Percentiles rank a stretch among this genome's conserved stretches.
phyloP scores from a whole-genome alignment of 169 alveolate genomes.

The Condylostoma magnum region DNA sequence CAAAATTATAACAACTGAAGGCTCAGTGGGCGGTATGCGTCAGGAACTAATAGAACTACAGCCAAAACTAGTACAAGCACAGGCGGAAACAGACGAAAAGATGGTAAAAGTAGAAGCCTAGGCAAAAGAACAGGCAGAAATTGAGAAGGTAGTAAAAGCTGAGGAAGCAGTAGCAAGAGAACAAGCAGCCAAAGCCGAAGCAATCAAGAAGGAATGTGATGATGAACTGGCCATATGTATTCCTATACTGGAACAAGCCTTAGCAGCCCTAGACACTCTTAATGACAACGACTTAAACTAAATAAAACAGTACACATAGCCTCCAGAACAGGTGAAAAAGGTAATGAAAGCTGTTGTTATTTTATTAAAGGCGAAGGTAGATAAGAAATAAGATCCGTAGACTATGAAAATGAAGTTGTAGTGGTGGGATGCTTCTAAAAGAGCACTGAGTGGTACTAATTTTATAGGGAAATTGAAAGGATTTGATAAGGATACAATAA shows the following conservation, averaged over 20 bases:
- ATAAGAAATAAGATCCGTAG: slow-evolving; percentile 50
- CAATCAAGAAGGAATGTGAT: slow-evolving; percentile 88
- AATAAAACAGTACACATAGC: slow-evolving; percentile 80
- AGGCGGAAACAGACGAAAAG: slow-evolving; percentile 69
- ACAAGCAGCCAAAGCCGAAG: slow-evolving; percentile 78
- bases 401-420: slow-evolving; percentile 66
- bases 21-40: slow-evolving; percentile 86
- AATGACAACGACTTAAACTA: slow-evolving; percentile 84
- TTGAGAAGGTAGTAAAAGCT: slow-evolving; percentile 76
- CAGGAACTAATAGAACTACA: slow-evolving; percentile 82
- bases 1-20: slow-evolving; percentile 82
- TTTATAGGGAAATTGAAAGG: slow-evolving; percentile 53
- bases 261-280: slow-evolving; percentile 79
- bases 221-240: slow-evolving; percentile 84
- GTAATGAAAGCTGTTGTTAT: slow-evolving; percentile 78
- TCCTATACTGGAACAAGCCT: slow-evolving; percentile 81
- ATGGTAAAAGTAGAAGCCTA: slow-evolving; percentile 65
- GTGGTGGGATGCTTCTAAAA: slow-evolving; percentile 86
- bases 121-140: slow-evolving; percentile 80
- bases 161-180: slow-evolving; percentile 83
- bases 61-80: slow-evolving; percentile 80
- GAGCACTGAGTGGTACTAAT: slow-evolving; percentile 65
- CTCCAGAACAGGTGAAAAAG: slow-evolving; percentile 70
- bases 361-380: slow-evolving; percentile 50
- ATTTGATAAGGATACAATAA: slow-evolving; percentile 71